Base-by-base conservation (phyloP, 352 stramenopile species). In the Globisporangium okanoganense region DNA sequence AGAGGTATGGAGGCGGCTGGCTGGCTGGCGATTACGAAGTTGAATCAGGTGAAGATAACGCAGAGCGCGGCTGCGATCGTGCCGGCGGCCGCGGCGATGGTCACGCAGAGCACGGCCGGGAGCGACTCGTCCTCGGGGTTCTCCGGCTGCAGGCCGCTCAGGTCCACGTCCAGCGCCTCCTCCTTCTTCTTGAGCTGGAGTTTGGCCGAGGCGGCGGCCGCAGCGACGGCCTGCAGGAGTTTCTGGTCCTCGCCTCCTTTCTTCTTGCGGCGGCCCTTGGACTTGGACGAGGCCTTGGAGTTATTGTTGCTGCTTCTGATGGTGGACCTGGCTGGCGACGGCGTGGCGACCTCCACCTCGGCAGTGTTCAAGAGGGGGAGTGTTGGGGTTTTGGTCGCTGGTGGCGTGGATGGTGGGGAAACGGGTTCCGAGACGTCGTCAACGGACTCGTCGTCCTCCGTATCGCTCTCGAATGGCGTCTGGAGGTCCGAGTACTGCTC, bases 1-100 rank as follows among this genome's bases (percentile, higher is more conserved):
- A 29, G 35, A 57, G n/a, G 22, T 35, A 24, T 36, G n/a, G 16
- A 13, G 9, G 31, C 40, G 25, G 25, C 31, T 36, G 33, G 20
- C 22, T n/a, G n/a, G n/a, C n/a, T n/a, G n/a, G n/a, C n/a, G n/a
- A n/a, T n/a, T n/a, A n/a, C n/a, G n/a, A 6, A 45, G 22, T 14
- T 43, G 10, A 25, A 31, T 75, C 44, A 85, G 25, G 66, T 84
- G 67, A 85, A 86, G 59, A 85, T 83, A 22, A 85, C 76, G 55
- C 79, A 87, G 8, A 89, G 72, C 48, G 78, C 70, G 14, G 75
- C 79, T 14, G 77, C 79, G 65, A 85, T 65, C 16, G 77, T 84
- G n/a, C 73, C 73, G 31, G 75, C 78, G 4, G 77, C 75, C 20
- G 76, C 79, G 2, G 79, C 79, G 62, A 89, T 81, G 20, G 73